Evolutionary conservation across 495 filamentous ascomycete genomes (phyloP), one percentile per base, ranked within the genome.

Genomic region (Daldinia decipiens): DNA sequence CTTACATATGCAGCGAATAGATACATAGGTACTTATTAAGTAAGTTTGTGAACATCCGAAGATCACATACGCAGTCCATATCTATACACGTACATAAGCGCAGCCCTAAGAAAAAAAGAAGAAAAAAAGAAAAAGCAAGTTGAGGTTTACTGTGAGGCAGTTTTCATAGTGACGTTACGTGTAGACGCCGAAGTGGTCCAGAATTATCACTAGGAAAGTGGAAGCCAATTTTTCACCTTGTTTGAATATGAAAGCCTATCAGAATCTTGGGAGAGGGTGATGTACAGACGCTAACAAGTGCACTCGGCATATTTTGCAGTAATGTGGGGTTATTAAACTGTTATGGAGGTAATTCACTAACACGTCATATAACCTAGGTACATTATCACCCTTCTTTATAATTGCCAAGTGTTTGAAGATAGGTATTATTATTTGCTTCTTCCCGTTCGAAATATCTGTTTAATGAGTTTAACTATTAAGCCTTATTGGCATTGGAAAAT

Each of bases 261-360:
- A 62, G 62, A 71, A 50, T 29, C 12, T 56, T 32, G 34, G 27
- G 32, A 68, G 38, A 67, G 32, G 15, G 59, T 56, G 69, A 72
- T 72, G 19, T 72, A 55, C 64, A 67, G 65, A 68, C 59, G 43
- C 59, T 59, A 63, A 43, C 27, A 56, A 59, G 43, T 71, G 12
- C 15, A 15, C 7, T 29, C 58, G 55, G 62, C 24, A 47, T 27
- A 51, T 56, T 47, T 38, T 69, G 36, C 43, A 34, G 53, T 55
- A 45, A 54, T 72, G 69, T 72, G 69, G 69, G 64, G 69, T 64
- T 55, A 4, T 7, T 39, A 40, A 12, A 54, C 12, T 34, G 31
- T 5, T 17, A 21, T 56, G 53, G 53, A n/a, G n/a, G n/a, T 56
- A 34, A 56, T 43, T 52, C 53, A 62, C 52, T 51, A 56, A 62